A percentile compares a stretch with the other conserved stretches of the same genome.
These are phyloP conservation scores for Aurinia saxatilis DNA, from an alignment of 345 rosid species.

Conservation along the genomic window DNA sequence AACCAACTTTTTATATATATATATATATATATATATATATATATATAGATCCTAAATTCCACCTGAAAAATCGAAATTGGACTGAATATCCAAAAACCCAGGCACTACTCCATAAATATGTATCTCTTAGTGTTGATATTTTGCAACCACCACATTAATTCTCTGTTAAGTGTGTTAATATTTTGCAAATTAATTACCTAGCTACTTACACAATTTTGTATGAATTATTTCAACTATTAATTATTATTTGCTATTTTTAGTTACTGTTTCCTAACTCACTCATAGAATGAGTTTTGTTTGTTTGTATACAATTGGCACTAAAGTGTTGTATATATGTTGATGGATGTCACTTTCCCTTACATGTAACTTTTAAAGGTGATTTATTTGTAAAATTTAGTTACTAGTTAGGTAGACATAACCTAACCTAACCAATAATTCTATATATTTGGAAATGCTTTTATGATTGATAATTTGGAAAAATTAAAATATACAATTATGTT, in stretches of 20 bases:
- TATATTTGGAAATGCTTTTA: no score
- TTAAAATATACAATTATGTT: no score
- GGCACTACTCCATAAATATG: no score
- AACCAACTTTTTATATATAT: no score
- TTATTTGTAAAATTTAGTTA: background rate
- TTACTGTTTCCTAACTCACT: conserved; percentile 1
- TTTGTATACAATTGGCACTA: background rate
- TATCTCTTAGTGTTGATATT: no score
- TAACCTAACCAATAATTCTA: conserved; percentile 6
- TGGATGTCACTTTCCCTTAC: background rate
- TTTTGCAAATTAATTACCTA: conserved; percentile 20
- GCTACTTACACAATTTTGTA: conserved; percentile 7
- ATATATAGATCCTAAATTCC: no score
- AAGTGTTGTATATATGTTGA: background rate
- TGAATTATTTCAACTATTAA: background rate
- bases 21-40: no score
- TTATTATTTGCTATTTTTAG: background rate
- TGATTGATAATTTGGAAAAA: no score
- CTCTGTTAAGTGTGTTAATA: background rate
- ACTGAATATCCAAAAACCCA: no score
- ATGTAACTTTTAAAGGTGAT: background rate
- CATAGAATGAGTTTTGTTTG: background rate
- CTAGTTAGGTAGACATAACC: conserved; percentile 11
- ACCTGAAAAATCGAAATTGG: no score
- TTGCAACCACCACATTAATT: conserved; percentile 24